Percentiles rank a stretch among this genome's conserved stretches.
Conservation (phyloP, 2,329 filamentous ascomycete species). For the Epichloe uncinata region DNA sequence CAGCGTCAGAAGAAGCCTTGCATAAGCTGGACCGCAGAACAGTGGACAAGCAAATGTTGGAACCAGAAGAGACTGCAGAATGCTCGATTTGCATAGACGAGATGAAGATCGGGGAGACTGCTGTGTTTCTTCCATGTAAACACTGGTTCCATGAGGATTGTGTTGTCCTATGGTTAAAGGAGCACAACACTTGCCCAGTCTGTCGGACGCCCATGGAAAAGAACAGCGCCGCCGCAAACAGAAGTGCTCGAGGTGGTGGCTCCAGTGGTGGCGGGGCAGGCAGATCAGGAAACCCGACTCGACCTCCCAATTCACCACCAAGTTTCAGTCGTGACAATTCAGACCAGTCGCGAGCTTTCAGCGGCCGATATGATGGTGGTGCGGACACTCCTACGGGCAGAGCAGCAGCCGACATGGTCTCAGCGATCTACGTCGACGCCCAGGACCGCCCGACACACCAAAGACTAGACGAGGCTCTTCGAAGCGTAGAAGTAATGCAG, state of each 20-base stretch:
- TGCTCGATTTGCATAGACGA: constrained; percentile 94
- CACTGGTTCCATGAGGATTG: constrained; percentile 91
- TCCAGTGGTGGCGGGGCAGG: neutral
- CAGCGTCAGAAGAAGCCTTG: constrained; percentile 66
- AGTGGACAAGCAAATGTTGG: constrained; percentile 57
- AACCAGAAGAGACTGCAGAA: constrained; percentile 54
- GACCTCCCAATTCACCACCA: neutral
- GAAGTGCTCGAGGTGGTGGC: constrained; percentile 1
- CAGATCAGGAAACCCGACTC: neutral
- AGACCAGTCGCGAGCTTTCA: neutral
- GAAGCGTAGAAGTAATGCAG: constrained; percentile 16
- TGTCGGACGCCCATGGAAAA: constrained; percentile 50
- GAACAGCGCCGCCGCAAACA: constrained; percentile 11
- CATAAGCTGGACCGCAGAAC: constrained; percentile 56
- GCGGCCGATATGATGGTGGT: neutral
- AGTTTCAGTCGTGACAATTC: neutral
- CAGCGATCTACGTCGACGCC: constrained; percentile 12
- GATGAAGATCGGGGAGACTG: constrained; percentile 58
- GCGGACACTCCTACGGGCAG: constrained; percentile 3
- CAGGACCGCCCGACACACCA: constrained; percentile 15
- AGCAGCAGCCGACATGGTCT: constrained; percentile 7
- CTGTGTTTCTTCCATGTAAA: constrained; percentile 68
- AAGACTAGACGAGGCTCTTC: constrained; percentile 18
- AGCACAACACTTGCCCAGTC: constrained; percentile 87
- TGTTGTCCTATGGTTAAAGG: constrained; percentile 68